Conservation (phyloP, 2,329 filamentous ascomycete species). For the Venturia nashicola region DNA sequence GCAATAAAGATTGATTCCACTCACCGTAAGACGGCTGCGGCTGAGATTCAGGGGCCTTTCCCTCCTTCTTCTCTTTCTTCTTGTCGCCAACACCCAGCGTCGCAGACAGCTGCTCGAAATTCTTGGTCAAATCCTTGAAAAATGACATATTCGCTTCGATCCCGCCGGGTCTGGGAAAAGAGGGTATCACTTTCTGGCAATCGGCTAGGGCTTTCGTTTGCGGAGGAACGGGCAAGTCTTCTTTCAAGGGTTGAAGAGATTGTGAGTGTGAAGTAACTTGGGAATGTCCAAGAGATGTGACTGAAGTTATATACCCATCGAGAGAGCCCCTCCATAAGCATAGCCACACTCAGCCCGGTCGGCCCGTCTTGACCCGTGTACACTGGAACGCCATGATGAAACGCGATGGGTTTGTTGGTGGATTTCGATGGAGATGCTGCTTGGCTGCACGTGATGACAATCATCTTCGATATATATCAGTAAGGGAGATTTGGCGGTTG, state of each 20-base stretch:
- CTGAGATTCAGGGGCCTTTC: conserved; percentile 3
- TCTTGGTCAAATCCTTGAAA: conserved; percentile 34
- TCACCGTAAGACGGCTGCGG: not conserved
- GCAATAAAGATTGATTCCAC: not conserved
- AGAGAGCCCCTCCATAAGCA: not conserved
- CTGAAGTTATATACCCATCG: not conserved
- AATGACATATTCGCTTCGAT: conserved; percentile 26
- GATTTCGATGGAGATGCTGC: not conserved
- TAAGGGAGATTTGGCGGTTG: too few relatives aligned
- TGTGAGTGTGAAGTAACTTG: not conserved
- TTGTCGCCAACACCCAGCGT: conserved; percentile 17
- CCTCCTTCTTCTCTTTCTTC: conserved; percentile 17
- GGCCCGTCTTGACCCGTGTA: not conserved
- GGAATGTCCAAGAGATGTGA: not conserved
- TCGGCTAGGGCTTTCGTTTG: not conserved
- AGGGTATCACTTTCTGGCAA: not conserved
- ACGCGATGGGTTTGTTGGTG: not conserved
- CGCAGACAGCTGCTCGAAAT: conserved; percentile 28
- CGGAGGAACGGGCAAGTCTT: not conserved
- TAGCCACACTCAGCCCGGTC: not conserved
- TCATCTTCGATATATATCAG: not conserved
- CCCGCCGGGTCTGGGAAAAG: not conserved
- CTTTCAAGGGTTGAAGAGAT: not conserved
- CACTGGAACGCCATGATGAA: not conserved
- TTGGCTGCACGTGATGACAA: not conserved